A percentile compares a stretch with the other conserved stretches of the same genome.
phyloP scores from a whole-genome alignment of 1,139 yeast species.

The Pichia sp. region DNA sequence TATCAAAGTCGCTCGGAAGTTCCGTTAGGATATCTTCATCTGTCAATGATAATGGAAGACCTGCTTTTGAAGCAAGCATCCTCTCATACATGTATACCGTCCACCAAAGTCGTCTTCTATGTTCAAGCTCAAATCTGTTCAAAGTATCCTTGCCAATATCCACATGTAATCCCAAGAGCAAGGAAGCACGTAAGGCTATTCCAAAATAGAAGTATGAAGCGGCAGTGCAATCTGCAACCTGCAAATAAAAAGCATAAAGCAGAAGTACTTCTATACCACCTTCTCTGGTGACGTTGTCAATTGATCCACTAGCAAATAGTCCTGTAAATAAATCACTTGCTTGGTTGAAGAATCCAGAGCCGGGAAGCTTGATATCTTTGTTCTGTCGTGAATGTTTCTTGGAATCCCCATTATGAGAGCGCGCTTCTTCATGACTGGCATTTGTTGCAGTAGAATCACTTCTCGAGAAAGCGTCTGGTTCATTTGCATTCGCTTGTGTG shows the following conservation, averaged over 20 bases:
- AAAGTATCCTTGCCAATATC: conserved; percentile 66
- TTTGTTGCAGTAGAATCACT: background rate
- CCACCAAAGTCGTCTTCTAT: conserved; percentile 84
- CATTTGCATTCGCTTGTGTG: background rate
- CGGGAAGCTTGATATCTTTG: conserved; percentile 46
- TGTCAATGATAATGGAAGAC: conserved; percentile 69
- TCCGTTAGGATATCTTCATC: conserved; percentile 76
- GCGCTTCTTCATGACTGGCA: too few species aligned
- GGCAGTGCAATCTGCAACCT: conserved; percentile 79
- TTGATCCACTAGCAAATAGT: conserved; percentile 69
- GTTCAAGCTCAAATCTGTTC: conserved; percentile 65
- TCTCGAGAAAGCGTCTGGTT: background rate
- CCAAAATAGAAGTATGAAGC: conserved; percentile 81
- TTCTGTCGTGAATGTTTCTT: conserved; percentile 1
- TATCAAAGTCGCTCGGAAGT: conserved; percentile 64
- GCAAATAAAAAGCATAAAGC: conserved; percentile 72
- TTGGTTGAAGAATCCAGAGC: conserved; percentile 68
- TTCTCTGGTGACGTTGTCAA: conserved; percentile 67
- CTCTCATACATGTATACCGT: conserved; percentile 85
- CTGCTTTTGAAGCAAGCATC: conserved; percentile 81
- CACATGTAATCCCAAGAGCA: conserved; percentile 76
- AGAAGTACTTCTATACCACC: conserved; percentile 79
- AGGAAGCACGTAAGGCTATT: conserved; percentile 65
- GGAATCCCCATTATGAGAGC: too few species aligned
- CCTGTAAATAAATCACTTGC: conserved; percentile 73